Conservation (phyloP, 2,329 filamentous ascomycete genomes). For the Microdochium paspali region DNA sequence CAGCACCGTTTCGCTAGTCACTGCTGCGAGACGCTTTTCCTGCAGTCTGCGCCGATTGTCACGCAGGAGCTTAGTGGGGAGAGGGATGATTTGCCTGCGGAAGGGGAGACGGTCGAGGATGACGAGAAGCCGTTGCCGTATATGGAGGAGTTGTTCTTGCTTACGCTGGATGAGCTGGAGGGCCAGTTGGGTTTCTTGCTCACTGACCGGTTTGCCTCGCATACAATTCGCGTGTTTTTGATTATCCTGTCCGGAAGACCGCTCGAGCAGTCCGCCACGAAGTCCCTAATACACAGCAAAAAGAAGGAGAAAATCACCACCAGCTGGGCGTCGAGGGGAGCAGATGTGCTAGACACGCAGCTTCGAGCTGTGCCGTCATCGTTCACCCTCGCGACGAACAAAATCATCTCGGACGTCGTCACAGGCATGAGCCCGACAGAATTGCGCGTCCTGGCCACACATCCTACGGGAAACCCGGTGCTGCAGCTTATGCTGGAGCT, state of each 20-base stretch:
- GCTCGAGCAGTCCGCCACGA: conserved; percentile 58
- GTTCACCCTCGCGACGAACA: conserved; percentile 68
- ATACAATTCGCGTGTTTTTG: conserved; percentile 77
- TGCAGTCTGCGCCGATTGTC: conserved; percentile 70
- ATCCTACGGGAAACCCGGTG: conserved; percentile 84
- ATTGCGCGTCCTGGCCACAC: conserved; percentile 74
- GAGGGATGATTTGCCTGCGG: conserved; percentile 28
- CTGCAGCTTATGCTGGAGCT: conserved; percentile 85
- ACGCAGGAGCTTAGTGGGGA: conserved; percentile 58
- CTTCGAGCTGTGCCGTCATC: conserved; percentile 62
- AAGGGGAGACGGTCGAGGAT: conserved; percentile 32
- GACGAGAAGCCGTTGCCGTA: conserved; percentile 43
- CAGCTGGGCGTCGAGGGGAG: conserved; percentile 38
- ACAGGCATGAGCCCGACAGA: conserved; percentile 68
- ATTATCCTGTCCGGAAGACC: conserved; percentile 78
- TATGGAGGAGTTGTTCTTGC: conserved; percentile 80
- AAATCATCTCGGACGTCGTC: conserved; percentile 72
- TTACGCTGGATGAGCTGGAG: conserved; percentile 80
- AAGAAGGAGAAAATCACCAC: conserved; percentile 79
- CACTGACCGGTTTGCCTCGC: conserved; percentile 83
- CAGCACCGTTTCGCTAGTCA: conserved; percentile 96
- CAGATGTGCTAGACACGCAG: conserved; percentile 34
- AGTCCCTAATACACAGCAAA: conserved; percentile 77
- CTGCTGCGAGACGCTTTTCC: conserved; percentile 90
- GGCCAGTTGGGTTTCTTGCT: conserved; percentile 73